phyloP scores from a whole-genome alignment of 1,139 yeast genomes.

The Geotrichum bryndzae region DNA sequence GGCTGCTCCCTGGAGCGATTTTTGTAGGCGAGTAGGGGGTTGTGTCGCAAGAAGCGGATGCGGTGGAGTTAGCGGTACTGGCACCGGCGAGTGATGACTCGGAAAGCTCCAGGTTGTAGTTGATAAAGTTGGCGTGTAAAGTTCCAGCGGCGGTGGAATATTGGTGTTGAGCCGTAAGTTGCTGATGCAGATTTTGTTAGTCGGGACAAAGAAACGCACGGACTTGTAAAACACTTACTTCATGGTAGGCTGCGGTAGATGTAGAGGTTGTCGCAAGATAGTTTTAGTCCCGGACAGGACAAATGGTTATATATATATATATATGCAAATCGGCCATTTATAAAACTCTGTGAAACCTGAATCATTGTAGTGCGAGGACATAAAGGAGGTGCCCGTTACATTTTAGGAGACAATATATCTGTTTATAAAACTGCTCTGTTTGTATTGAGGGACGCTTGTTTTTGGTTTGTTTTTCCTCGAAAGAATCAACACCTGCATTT shows the following conservation, averaged over 20 bases:
- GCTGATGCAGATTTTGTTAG: neutral
- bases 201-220: neutral
- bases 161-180: neutral
- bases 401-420: no score
- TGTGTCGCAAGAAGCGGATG: neutral
- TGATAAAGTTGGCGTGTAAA: slow-evolving; percentile 6
- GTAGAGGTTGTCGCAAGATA: neutral
- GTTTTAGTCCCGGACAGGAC: neutral
- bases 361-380: neutral
- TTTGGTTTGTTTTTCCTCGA: neutral
- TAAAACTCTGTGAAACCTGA: no score
- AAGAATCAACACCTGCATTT: neutral
- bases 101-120: slow-evolving; percentile 8
- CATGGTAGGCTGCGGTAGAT: neutral
- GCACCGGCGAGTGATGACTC: neutral
- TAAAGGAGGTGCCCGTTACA: neutral
- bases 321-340: neutral
- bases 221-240: neutral
- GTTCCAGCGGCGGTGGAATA: slow-evolving; percentile 1
- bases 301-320: neutral
- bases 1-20: neutral
- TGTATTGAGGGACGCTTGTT: neutral
- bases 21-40: slow-evolving; percentile 4
- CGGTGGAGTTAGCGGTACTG: neutral
- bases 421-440: neutral